Percentiles rank a stretch among this genome's conserved stretches.
phyloP scores from a whole-genome alignment of 106 monocot species.

The Acorus calamus region DNA sequence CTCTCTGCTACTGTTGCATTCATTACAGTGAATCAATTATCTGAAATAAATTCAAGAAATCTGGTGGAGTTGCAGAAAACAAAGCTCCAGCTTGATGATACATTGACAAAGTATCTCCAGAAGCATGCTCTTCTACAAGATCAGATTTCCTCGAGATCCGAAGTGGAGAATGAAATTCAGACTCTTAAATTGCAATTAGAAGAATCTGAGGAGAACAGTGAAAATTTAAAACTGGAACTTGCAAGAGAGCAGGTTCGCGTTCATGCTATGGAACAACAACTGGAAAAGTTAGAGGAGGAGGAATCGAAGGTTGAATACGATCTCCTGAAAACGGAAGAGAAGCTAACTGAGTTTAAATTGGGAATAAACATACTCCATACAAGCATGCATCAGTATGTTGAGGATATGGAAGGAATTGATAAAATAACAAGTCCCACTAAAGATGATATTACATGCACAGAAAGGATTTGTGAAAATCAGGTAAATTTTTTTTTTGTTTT shows the following conservation, averaged over 20 bases:
- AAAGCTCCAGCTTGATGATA: constrained; percentile 24
- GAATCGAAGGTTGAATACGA: constrained; percentile 11
- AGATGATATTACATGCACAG: constrained; percentile 11
- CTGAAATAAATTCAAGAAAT: constrained; percentile 24
- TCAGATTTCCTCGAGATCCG: constrained; percentile 13
- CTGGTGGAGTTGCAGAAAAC: constrained; percentile 25
- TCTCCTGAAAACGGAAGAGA: constrained; percentile 26
- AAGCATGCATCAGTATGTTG: constrained; percentile 17
- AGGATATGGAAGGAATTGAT: background rate
- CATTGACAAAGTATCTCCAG: constrained; percentile 14
- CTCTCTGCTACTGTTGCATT: constrained; percentile 38
- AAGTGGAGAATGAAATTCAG: constrained; percentile 21
- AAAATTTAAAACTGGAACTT: constrained; percentile 8
- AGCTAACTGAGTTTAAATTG: constrained; percentile 26
- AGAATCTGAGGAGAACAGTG: constrained; percentile 20
- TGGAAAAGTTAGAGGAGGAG: constrained; percentile 25
- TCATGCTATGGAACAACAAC: constrained; percentile 7
- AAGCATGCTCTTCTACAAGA: constrained; percentile 35
- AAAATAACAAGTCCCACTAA: constrained; percentile 4
- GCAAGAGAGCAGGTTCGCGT: constrained; percentile 17
- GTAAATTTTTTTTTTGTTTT: constrained; percentile 19
- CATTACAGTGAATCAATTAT: constrained; percentile 22
- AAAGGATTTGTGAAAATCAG: constrained; percentile 16
- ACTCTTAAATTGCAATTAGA: constrained; percentile 17
- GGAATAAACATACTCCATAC: constrained; percentile 14